Evolutionary conservation across 1,284 basidiomycete genomes (phyloP).

Genomic region (Irpex sp.): DNA sequence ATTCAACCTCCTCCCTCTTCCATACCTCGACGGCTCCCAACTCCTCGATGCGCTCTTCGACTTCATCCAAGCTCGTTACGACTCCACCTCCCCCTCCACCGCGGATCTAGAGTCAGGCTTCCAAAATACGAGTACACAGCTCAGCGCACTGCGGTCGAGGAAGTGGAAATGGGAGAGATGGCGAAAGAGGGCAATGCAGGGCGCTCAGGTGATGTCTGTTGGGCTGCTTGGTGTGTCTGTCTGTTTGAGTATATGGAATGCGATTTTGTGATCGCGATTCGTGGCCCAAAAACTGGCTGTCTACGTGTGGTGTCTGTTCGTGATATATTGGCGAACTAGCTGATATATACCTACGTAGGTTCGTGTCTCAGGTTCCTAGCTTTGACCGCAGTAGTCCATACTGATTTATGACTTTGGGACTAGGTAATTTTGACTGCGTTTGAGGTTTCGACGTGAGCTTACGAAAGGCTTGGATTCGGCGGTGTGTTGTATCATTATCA

Average conservation of each 20-base stretch:
- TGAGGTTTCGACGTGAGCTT: no score
- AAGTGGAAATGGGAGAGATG: background rate
- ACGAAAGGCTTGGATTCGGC: no score
- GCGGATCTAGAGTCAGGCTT: background rate
- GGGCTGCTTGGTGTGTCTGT: background rate
- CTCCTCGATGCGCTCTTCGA: slow-evolving; percentile 39
- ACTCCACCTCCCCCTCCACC: background rate
- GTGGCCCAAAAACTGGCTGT: no score
- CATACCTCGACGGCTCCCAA: slow-evolving; percentile 59
- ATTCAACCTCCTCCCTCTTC: slow-evolving; percentile 69
- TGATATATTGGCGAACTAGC: no score
- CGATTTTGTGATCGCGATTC: background rate
- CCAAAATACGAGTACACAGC: background rate
- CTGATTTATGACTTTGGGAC: no score
- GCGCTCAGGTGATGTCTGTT: background rate
- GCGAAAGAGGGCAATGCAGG: background rate
- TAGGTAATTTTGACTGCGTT: no score
- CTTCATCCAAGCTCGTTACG: background rate
- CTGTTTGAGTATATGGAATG: background rate
- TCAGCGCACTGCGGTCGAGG: background rate
- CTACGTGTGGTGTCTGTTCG: no score
- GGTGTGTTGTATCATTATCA: no score
- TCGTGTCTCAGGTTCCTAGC: no score
- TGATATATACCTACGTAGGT: no score
- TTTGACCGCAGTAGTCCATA: no score